Conservation (phyloP, 768 basidiomycete species). For the Mycena pura region DNA sequence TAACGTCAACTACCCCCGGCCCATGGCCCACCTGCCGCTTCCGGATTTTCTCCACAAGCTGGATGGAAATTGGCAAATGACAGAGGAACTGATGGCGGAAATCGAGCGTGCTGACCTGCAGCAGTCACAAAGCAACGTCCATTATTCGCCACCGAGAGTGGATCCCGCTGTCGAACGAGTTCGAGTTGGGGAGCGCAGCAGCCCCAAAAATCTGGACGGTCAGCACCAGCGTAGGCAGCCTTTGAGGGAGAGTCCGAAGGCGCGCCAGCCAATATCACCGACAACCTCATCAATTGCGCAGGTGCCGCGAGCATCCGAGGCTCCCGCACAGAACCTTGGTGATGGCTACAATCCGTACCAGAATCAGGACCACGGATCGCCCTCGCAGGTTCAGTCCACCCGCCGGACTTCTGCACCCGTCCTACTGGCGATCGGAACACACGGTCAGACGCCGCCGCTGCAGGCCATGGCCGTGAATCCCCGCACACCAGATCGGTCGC, state of each 20-base stretch:
- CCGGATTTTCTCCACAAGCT: slow-evolving; percentile 65
- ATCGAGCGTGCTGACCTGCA: slow-evolving; percentile 76
- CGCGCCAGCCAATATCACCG: slow-evolving; percentile 33
- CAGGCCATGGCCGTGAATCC: slow-evolving; percentile 52
- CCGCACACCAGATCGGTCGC: slow-evolving; percentile 72
- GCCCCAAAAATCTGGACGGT: slow-evolving; percentile 60
- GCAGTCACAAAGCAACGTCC: slow-evolving; percentile 57
- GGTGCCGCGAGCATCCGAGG: slow-evolving; percentile 60
- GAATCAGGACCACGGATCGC: slow-evolving; percentile 35
- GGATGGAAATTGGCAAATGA: slow-evolving; percentile 71
- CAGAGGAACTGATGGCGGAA: slow-evolving; percentile 71
- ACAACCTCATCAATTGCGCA: slow-evolving; percentile 42
- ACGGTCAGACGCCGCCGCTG: slow-evolving; percentile 59
- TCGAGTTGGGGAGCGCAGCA: slow-evolving; percentile 56
- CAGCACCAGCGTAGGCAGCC: slow-evolving; percentile 44
- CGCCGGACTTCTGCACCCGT: slow-evolving; percentile 41
- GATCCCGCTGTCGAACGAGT: slow-evolving; percentile 63
- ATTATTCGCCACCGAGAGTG: slow-evolving; percentile 52
- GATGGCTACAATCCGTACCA: slow-evolving; percentile 28
- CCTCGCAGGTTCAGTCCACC: slow-evolving; percentile 48
- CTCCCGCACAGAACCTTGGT: slow-evolving; percentile 16
- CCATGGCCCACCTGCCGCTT: slow-evolving; percentile 61
- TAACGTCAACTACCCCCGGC: slow-evolving; percentile 52
- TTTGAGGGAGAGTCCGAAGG: slow-evolving; percentile 47
- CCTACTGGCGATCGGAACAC: slow-evolving; percentile 16